Percentiles rank a stretch among this genome's conserved stretches.
phyloP scores from a whole-genome alignment of 768 basidiomycete species.

The Russula compacta region DNA sequence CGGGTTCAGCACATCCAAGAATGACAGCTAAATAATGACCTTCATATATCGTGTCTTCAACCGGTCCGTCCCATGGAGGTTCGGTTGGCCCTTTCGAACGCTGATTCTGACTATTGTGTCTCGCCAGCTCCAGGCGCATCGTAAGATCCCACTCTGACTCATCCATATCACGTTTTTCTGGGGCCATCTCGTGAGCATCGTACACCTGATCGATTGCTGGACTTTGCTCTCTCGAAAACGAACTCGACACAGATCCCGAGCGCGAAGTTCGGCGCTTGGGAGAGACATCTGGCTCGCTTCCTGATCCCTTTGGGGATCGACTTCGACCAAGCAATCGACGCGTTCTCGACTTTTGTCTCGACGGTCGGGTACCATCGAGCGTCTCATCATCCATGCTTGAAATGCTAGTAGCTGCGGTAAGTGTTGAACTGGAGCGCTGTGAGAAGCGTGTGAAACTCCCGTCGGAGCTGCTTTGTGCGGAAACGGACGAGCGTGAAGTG shows the following conservation, averaged over 20 bases:
- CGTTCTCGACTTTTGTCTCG: conserved; percentile 31
- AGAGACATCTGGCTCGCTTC: conserved; percentile 24
- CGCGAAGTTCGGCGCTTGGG: conserved; percentile 15
- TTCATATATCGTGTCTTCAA: conserved; percentile 71
- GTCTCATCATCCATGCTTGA: conserved; percentile 55
- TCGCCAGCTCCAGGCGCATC: conserved; percentile 70
- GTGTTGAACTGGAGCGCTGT: conserved; percentile 57
- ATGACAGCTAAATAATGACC: conserved; percentile 32
- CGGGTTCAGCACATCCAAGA: conserved; percentile 2
- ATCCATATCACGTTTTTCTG: conserved; percentile 38
- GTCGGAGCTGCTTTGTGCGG: conserved; percentile 62
- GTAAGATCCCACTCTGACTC: conserved; percentile 70
- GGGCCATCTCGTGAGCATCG: conserved; percentile 27
- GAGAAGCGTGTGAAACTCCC: conserved; percentile 67
- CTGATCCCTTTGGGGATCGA: conserved; percentile 35
- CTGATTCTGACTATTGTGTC: conserved; percentile 77
- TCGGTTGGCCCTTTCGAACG: conserved; percentile 37
- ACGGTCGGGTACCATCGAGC: conserved; percentile 34
- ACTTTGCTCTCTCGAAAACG: conserved; percentile 37
- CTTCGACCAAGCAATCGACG: conserved; percentile 37
- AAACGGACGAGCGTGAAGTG: conserved; percentile 61
- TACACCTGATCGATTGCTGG: conserved; percentile 38
- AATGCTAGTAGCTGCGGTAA: conserved; percentile 53
- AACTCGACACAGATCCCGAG: conserved; percentile 28
- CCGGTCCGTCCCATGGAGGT: conserved; percentile 36